These are phyloP conservation scores for Paraphoma chrysanthemicola DNA, from an alignment of 2,329 filamentous ascomycete genomes.

Conservation along the genomic window DNA sequence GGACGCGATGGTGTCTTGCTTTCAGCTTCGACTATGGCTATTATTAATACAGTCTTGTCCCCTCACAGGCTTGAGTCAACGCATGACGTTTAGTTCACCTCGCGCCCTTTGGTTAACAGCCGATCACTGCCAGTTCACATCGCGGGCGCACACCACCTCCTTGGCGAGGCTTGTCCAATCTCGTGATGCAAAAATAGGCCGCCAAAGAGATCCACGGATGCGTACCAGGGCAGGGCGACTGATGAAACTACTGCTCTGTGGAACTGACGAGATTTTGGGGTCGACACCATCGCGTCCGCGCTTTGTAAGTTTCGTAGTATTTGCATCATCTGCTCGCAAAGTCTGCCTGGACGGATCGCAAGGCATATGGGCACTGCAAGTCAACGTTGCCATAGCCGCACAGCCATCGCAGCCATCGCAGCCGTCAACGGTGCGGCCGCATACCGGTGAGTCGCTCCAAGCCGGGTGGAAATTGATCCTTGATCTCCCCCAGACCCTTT, in stretches of 20 bases:
- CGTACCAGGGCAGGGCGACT: constrained; percentile 19
- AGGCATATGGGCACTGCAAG: constrained; percentile 23
- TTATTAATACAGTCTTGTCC: constrained; percentile 20
- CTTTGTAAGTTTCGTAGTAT: neutral
- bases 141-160: constrained; percentile 21
- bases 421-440: constrained; percentile 26
- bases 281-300: neutral
- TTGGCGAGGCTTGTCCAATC: constrained; percentile 39
- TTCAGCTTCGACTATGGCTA: constrained; percentile 22
- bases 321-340: constrained; percentile 23
- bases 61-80: constrained; percentile 13
- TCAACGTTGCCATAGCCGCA: constrained; percentile 30
- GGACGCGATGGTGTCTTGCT: constrained; percentile 11
- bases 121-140: constrained; percentile 20
- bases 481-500: constrained; percentile 16
- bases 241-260: constrained; percentile 24
- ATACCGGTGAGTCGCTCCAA: constrained; percentile 34
- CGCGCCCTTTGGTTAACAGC: constrained; percentile 17
- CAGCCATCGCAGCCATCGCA: constrained; percentile 21
- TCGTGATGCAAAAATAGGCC: constrained; percentile 36
- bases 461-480: constrained; percentile 20
- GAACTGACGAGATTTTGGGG: constrained; percentile 9
- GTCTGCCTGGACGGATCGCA: constrained; percentile 25
- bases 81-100: constrained; percentile 15
- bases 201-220: constrained; percentile 17